These are phyloP conservation scores for Phytopythium litorale DNA, from an alignment of 352 stramenopile genomes.

Conservation along the genomic window DNA sequence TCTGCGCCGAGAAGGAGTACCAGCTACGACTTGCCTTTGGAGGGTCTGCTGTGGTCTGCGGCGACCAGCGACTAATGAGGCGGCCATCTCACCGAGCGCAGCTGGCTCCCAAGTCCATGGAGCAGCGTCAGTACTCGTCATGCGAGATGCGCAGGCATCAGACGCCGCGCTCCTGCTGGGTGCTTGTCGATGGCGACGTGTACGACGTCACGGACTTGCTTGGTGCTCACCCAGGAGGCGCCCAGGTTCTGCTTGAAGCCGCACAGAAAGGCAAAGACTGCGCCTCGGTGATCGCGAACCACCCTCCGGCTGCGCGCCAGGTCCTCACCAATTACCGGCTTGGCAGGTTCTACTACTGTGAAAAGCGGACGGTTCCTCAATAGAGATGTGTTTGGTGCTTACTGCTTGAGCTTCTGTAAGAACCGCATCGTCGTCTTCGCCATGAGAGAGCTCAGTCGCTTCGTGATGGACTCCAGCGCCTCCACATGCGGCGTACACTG, in stretches of 20 bases:
- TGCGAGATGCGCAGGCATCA: slow-evolving; percentile 88
- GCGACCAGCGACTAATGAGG: neutral
- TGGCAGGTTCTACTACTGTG: slow-evolving; percentile 62
- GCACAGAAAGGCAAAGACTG: slow-evolving; percentile 52
- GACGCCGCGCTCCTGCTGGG: slow-evolving; percentile 84
- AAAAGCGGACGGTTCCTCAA: slow-evolving; percentile 27
- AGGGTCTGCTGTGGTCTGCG: slow-evolving; percentile 18
- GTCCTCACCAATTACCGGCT: slow-evolving; percentile 58
- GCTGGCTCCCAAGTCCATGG: slow-evolving; percentile 18
- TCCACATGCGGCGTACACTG: slow-evolving; percentile 39
- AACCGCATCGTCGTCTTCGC: slow-evolving; percentile 59
- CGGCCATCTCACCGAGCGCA: neutral
- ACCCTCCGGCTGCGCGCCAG: slow-evolving; percentile 35
- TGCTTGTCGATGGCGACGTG: slow-evolving; percentile 82
- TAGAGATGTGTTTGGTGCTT: slow-evolving; percentile 5
- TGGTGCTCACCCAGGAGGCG: slow-evolving; percentile 82
- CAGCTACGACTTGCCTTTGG: slow-evolving; percentile 51
- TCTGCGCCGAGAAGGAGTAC: slow-evolving; percentile 75
- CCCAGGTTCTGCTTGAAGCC: slow-evolving; percentile 52
- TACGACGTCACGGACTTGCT: slow-evolving; percentile 92
- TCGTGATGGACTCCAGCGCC: slow-evolving; percentile 37
- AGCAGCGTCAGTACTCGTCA: slow-evolving; percentile 72
- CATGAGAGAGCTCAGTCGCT: slow-evolving; percentile 51
- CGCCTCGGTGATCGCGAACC: slow-evolving; percentile 43
- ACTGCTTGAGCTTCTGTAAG: slow-evolving; percentile 56